Percentiles rank a stretch among this genome's conserved stretches.
phyloP scores from a whole-genome alignment of 2,329 filamentous ascomycete genomes.

The Colletotrichum melonis region DNA sequence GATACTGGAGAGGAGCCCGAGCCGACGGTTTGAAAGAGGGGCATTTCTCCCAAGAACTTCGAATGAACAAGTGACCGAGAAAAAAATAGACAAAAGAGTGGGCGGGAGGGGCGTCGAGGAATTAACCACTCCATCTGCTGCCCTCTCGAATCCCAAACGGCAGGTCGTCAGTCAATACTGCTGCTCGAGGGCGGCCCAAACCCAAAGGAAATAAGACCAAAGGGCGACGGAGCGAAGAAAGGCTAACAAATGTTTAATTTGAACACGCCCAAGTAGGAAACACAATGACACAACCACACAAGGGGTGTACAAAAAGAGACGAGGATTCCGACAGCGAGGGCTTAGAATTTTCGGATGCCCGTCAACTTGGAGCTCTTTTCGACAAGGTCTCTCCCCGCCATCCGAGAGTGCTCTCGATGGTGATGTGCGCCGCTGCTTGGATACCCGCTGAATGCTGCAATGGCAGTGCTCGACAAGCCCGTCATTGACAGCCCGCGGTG shows the following conservation, averaged over 20 bases:
- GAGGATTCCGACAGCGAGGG: background rate
- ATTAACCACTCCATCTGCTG: background rate
- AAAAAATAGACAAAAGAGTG: slow-evolving; percentile 1
- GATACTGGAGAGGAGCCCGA: slow-evolving; percentile 16
- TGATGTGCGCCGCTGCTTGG: slow-evolving; percentile 6
- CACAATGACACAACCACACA: slow-evolving; percentile 15
- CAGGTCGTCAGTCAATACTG: background rate
- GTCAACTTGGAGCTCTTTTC: no score
- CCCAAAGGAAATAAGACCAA: background rate
- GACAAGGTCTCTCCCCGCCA: slow-evolving; percentile 9
- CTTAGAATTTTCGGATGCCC: no score
- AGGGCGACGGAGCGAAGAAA: background rate
- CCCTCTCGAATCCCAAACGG: slow-evolving; percentile 6
- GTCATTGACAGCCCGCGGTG: background rate
- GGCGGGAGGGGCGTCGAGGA: slow-evolving; percentile 7
- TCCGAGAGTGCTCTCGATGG: background rate
- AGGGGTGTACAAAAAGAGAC: background rate
- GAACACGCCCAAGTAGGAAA: slow-evolving; percentile 8
- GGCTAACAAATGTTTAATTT: background rate
- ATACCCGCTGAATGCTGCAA: slow-evolving; percentile 1
- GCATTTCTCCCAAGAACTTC: background rate
- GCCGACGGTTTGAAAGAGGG: slow-evolving; percentile 6
- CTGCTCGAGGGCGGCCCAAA: background rate
- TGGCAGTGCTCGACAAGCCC: slow-evolving; percentile 10
- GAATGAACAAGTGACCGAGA: background rate